Percentiles rank a stretch among this genome's conserved stretches.
phyloP scores from a whole-genome alignment of 2,329 filamentous ascomycete species.

The Fusarium austroafricanum region DNA sequence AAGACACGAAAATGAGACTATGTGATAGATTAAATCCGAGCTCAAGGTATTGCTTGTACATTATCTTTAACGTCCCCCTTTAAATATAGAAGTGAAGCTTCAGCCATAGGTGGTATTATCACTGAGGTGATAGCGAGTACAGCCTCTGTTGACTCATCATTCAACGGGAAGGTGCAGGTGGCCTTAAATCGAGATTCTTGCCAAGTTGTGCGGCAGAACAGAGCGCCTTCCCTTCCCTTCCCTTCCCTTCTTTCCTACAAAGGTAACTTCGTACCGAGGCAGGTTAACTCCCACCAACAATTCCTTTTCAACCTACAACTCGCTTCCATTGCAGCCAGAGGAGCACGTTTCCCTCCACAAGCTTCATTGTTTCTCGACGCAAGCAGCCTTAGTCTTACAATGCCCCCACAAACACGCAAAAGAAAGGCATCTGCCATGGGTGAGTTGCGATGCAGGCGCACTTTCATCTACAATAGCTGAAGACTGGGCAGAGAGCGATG shows the following conservation, averaged over 20 bases:
- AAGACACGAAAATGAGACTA: conserved; percentile 37
- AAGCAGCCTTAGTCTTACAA: conserved; percentile 5
- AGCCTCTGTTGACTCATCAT: neutral
- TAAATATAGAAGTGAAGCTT: neutral
- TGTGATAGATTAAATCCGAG: conserved; percentile 39
- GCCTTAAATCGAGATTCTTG: neutral
- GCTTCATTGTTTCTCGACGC: neutral
- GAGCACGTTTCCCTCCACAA: neutral
- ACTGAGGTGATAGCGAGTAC: neutral
- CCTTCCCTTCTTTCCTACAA: neutral
- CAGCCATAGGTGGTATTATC: neutral
- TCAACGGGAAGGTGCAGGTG: neutral
- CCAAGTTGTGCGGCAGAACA: neutral
- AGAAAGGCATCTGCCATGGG: conserved; percentile 42
- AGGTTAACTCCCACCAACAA: no score
- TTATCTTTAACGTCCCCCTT: neutral
- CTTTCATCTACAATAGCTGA: conserved; percentile 1
- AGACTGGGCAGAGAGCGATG: conserved; percentile 20
- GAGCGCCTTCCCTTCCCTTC: neutral
- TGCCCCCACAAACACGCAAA: conserved; percentile 47
- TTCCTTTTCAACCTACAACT: neutral
- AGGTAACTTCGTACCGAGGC: no score
- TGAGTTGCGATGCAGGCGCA: neutral
- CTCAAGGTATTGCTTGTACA: conserved; percentile 23
- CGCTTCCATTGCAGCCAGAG: neutral